These are phyloP conservation scores for Fusarium chaquense DNA, from an alignment of 2,329 filamentous ascomycete species.

Conservation along the genomic window DNA sequence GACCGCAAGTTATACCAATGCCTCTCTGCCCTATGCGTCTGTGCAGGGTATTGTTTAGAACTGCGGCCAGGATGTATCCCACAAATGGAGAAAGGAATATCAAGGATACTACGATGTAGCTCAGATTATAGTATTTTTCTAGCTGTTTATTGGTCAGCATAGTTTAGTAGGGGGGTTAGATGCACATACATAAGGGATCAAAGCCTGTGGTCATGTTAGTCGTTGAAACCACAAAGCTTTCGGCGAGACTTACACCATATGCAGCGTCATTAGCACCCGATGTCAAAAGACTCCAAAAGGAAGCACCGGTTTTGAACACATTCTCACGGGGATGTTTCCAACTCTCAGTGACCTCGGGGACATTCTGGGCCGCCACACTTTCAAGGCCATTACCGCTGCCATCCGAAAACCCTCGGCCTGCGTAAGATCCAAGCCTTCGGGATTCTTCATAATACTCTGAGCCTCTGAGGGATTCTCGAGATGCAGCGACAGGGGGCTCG, in stretches of 20 bases:
- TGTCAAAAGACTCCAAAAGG: slow-evolving; percentile 69
- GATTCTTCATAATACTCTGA: background rate
- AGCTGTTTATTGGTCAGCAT: slow-evolving; percentile 32
- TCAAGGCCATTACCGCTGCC: slow-evolving; percentile 17
- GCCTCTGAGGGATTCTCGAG: background rate
- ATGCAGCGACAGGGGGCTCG: slow-evolving; percentile 10
- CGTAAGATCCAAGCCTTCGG: slow-evolving; percentile 6
- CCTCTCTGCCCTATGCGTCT: slow-evolving; percentile 57
- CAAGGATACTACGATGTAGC: slow-evolving; percentile 72
- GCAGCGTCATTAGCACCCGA: slow-evolving; percentile 70
- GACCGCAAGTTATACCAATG: slow-evolving; percentile 70
- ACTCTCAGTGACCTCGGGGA: slow-evolving; percentile 24
- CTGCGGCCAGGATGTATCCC: slow-evolving; percentile 72
- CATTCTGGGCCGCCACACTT: slow-evolving; percentile 9
- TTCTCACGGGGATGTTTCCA: slow-evolving; percentile 52
- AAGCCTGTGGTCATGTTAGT: slow-evolving; percentile 52
- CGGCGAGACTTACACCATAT: slow-evolving; percentile 62
- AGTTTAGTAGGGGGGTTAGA: no score
- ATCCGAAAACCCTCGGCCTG: background rate
- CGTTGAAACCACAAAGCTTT: background rate
- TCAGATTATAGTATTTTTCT: slow-evolving; percentile 67
- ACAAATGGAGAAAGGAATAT: slow-evolving; percentile 74
- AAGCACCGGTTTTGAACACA: slow-evolving; percentile 61
- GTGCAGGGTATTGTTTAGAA: slow-evolving; percentile 67
- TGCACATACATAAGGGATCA: slow-evolving; percentile 60